Evolutionary conservation across 805 yeast species (phyloP).

Genomic region (Saccharomycopsis schoenii): DNA sequence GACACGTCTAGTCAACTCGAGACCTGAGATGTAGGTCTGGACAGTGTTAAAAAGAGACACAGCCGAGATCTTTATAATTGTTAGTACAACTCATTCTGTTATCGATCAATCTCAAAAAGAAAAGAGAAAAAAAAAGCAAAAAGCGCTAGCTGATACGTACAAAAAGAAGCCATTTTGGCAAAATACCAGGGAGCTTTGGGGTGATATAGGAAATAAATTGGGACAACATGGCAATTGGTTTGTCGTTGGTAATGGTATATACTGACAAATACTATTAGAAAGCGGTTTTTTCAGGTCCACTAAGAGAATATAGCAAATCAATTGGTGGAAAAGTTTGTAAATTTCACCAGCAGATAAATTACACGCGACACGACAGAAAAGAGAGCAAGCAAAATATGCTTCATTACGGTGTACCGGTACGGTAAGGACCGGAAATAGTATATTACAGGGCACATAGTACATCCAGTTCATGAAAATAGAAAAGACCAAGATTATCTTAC

Average conservation of each 20-base stretch:
- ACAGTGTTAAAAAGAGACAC: conserved; percentile 88
- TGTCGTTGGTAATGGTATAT: too few species aligned
- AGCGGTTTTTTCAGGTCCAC: too few species aligned
- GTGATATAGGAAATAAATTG: conserved; percentile 1
- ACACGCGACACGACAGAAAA: not conserved
- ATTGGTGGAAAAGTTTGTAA: too few species aligned
- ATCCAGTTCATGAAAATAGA: too few species aligned
- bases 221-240: not conserved
- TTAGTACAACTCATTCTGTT: conserved; percentile 22
- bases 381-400: not conserved
- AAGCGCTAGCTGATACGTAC: conserved; percentile 24
- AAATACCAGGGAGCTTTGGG: conserved; percentile 41
- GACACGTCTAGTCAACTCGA: conserved; percentile 67
- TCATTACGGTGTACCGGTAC: too few species aligned
- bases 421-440: not conserved
- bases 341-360: not conserved
- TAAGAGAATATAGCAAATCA: not conserved
- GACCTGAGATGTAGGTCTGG: conserved; percentile 74
- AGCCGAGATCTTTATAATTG: conserved; percentile 36
- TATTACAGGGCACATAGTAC: not conserved
- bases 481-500: too few species aligned
- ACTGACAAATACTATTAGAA: too few species aligned
- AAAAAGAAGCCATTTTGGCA: conserved; percentile 73
- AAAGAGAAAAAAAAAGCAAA: not conserved
- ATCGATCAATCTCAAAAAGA: not conserved